Evolutionary conservation across 495 filamentous ascomycete species (phyloP), one percentile per base, ranked within the genome.

Genomic region (Physcia stellaris): DNA sequence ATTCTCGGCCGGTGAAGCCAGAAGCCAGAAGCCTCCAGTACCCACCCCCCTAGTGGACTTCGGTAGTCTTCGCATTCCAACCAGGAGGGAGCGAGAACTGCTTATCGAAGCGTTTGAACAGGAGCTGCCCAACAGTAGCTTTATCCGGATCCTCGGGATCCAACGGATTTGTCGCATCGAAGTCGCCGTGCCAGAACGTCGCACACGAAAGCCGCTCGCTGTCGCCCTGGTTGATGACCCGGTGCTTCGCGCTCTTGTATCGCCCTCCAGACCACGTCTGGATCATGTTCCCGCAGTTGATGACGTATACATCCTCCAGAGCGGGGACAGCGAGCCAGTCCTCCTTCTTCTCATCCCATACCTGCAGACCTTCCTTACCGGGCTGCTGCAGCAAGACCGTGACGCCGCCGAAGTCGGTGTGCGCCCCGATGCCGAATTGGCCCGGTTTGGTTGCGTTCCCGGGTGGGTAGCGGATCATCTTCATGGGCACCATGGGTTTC

Each of bases 281-380:
- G 11, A 66, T 41, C 50, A 64, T 50, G 36, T 69, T 61, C 3
- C 65, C 64, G 19, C 57, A 53, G 37, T 69, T 69, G 45, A 69
- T 55, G 4, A 69, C 57, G 35, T 57, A 62, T n/a, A 50, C 47
- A 32, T 58, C 49, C 40, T 62, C 56, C 17, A 53, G 32, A 1
- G 59, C 52, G 2, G 51, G 33, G 54, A 61, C 61, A 12, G 38
- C 40, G 17, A 66, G 43, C 63, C 64, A 69, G 9, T 48, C 52
- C 35, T 56, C 42, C 4, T 35, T 59, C 6, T 53, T 51, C 20
- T 48, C 55, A 39, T 61, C 40, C 51, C 49, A 62, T 10, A 69
- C 61, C 45, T 69, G 53, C 10, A 69, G 51, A 3, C 64, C 65
- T 20, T 60, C 43, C 11, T 50, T 57, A 20, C 52, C 57, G 20